These are phyloP conservation scores for Trichophyton verrucosum DNA, from an alignment of 2,329 filamentous ascomycete species.

Conservation along the genomic window DNA sequence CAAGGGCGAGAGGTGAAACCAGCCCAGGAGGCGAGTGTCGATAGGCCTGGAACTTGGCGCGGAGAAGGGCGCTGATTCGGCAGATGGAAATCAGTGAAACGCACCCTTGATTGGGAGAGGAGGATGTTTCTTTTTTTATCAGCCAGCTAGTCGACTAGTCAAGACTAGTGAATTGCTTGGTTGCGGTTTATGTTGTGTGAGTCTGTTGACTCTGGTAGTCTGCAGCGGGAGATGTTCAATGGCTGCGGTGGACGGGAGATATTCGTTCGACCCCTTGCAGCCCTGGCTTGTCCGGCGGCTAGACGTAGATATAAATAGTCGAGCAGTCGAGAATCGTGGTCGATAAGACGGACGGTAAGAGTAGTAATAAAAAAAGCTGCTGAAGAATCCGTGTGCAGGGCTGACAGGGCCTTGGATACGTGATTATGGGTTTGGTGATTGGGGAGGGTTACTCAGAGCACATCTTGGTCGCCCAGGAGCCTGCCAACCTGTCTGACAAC, in stretches of 20 bases:
- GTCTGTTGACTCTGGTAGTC: background rate
- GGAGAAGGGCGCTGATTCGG: background rate
- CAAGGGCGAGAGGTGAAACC: background rate
- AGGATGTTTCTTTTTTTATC: background rate
- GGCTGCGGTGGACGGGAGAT: background rate
- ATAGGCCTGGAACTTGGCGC: background rate
- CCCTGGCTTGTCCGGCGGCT: background rate
- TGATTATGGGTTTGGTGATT: background rate
- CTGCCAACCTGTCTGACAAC: conserved; percentile 62
- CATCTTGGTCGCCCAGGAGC: background rate
- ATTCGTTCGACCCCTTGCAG: background rate
- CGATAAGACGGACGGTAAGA: background rate
- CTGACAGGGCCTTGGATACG: background rate
- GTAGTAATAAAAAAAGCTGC: background rate
- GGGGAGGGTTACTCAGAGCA: background rate
- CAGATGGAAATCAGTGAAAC: background rate
- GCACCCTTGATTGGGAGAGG: background rate
- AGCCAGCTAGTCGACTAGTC: too few relatives aligned
- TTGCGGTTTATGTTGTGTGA: background rate
- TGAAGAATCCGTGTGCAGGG: background rate
- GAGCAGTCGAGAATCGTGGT: background rate
- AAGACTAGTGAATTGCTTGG: too few relatives aligned
- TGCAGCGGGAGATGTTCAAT: background rate
- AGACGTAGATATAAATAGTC: background rate
- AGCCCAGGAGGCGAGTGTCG: background rate